Evolutionary conservation across 129 eudicot genomes (phyloP), one percentile per base, ranked within the genome.

Genomic region (Deinandra increscens): DNA sequence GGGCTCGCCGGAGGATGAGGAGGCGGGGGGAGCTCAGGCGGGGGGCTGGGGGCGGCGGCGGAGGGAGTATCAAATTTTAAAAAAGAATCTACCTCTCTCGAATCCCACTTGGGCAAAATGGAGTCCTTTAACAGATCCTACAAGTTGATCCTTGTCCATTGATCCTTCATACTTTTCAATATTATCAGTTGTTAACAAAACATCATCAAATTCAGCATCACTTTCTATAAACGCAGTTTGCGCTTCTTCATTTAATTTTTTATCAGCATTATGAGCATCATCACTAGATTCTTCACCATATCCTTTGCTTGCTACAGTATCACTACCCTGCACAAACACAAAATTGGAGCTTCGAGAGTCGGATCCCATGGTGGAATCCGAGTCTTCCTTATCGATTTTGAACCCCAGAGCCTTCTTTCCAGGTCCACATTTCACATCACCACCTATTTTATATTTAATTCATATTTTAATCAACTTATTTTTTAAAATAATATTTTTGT

Each of bases 301-400:
- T 60, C 84, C 90, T 77, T 90, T 86, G 71, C 84, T 78, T 29
- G 79, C 78, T 53, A 46, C 46, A 23, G 84, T 72, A 53, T 44
- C 60, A 43, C 23, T 14, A 13, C 78, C 92, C 92, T 81, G 95
- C 90, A 81, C 67, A 80, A 83, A 84, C 60, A 88, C 81, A 86
- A 82, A 86, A 64, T 79, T 84, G 70, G 80, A 73, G 84, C 89
- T 86, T 62, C 79, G 80, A 33, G 85, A 84, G 68, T 91, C 96
- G 79, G 94, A 91, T 77, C 76, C 98, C 84, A 84, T 17, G 78
- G 81, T 82, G 68, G 89, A 88, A 82, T 76, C 82, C 73, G 87
- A 84, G 74, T 79, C 81, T 77, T 82, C 89, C 75, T 68, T 88
- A 88, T 86, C 85, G 71, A 80, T 71, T 70, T 78, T 68, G 78